phyloP scores from a whole-genome alignment of 1,284 basidiomycete genomes.

The Uromyces viciae-fabae region DNA sequence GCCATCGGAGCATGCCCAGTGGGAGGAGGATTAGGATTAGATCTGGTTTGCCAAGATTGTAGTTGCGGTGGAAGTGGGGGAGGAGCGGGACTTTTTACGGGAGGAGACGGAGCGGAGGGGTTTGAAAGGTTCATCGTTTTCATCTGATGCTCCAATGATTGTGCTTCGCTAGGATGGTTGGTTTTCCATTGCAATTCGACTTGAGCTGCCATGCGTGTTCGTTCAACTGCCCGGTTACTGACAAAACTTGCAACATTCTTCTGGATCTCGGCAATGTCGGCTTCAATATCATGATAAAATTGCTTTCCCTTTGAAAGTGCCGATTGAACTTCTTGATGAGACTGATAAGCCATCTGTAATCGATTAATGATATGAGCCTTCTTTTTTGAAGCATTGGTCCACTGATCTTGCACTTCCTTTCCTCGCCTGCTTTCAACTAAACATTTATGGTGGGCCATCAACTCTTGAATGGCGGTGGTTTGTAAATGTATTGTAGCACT shows the following conservation, averaged over 20 bases:
- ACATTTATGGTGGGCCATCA: constrained; percentile 58
- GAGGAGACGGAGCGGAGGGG: constrained; percentile 36
- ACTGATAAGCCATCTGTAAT: constrained; percentile 71
- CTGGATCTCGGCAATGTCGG: constrained; percentile 44
- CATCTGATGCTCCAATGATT: constrained; percentile 44
- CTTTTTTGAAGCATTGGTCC: constrained; percentile 72
- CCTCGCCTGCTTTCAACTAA: constrained; percentile 69
- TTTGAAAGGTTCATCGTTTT: constrained; percentile 42
- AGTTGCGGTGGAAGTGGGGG: constrained; percentile 46
- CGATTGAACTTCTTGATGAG: constrained; percentile 78
- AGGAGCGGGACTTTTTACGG: constrained; percentile 14
- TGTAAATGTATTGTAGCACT: constrained; percentile 73
- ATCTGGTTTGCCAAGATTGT: constrained; percentile 35
- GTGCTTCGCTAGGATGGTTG: constrained; percentile 33
- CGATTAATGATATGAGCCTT: constrained; percentile 70
- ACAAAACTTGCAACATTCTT: constrained; percentile 88
- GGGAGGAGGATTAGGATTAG: constrained; percentile 39
- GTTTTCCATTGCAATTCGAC: constrained; percentile 62
- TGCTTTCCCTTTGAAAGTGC: constrained; percentile 67
- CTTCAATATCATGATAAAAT: constrained; percentile 17
- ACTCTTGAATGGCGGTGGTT: constrained; percentile 61
- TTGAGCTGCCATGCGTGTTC: constrained; percentile 63
- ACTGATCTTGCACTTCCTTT: constrained; percentile 68
- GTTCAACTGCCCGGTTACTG: constrained; percentile 69
- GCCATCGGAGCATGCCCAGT: constrained; percentile 4